Conservation (phyloP, 352 stramenopile genomes). For the Globisporangium okanoganense region DNA sequence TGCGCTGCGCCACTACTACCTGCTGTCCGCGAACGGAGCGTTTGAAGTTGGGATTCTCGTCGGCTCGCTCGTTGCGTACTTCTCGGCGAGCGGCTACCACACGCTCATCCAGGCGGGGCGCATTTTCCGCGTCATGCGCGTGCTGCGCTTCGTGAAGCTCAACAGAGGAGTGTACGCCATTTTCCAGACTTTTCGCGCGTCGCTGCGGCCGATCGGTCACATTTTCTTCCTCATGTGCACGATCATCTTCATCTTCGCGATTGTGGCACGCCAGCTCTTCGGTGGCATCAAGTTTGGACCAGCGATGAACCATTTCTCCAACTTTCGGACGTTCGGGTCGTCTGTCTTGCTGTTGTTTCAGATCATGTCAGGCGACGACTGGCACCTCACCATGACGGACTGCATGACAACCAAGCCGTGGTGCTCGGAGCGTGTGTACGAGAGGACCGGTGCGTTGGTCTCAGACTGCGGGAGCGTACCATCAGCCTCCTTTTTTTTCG, state of each 20-base stretch:
- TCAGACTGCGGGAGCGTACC: conserved; percentile 58
- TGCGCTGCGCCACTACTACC: conserved; percentile 61
- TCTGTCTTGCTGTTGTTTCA: conserved; percentile 70
- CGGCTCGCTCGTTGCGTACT: conserved; percentile 65
- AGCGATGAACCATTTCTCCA: conserved; percentile 63
- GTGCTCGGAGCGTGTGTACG: conserved; percentile 42
- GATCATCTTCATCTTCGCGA: conserved; percentile 82
- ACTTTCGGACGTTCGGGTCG: conserved; percentile 65
- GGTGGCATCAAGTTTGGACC: conserved; percentile 53
- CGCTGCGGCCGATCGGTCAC: conserved; percentile 57
- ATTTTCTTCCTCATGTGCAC: conserved; percentile 83
- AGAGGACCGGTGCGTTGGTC: conserved; percentile 29
- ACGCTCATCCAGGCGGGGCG: conserved; percentile 64
- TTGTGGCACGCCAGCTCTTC: conserved; percentile 72
- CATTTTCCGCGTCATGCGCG: conserved; percentile 74
- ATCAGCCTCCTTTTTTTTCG: conserved; percentile 53
- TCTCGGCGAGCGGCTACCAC: conserved; percentile 56
- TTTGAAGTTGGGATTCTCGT: conserved; percentile 66
- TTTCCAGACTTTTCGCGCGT: conserved; percentile 75
- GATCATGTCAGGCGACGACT: conserved; percentile 81
- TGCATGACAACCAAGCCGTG: conserved; percentile 59
- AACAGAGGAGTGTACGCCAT: conserved; percentile 70
- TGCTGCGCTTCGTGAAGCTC: conserved; percentile 70
- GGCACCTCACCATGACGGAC: conserved; percentile 80
- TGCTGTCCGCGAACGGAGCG: conserved; percentile 41